phyloP scores from a whole-genome alignment of 805 yeast species.

The Candida anglica region DNA sequence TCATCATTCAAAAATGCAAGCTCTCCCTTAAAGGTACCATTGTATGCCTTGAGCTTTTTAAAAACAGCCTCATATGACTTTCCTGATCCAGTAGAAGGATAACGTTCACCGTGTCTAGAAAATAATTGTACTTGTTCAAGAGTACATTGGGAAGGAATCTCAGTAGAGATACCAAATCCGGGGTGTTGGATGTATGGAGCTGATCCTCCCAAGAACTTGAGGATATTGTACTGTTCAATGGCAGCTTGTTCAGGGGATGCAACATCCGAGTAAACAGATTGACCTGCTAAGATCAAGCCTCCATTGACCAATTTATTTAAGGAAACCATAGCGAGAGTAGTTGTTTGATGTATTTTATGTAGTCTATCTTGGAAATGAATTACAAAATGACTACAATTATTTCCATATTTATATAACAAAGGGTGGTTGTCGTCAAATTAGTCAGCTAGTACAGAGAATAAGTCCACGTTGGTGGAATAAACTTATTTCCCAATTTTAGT shows the following conservation, averaged over 20 bases:
- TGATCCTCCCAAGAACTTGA: slow-evolving; percentile 50
- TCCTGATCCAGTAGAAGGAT: slow-evolving; percentile 31
- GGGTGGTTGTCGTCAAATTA: too few relatives aligned
- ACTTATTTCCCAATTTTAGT: too few relatives aligned
- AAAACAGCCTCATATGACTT: slow-evolving; percentile 20
- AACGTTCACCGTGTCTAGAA: slow-evolving; percentile 79
- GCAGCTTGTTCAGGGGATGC: slow-evolving; percentile 40
- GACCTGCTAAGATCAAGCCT: slow-evolving; percentile 26
- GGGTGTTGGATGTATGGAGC: slow-evolving; percentile 52
- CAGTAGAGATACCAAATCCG: slow-evolving; percentile 52
- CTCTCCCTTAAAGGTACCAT: slow-evolving; percentile 41
- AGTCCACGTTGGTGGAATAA: not conserved
- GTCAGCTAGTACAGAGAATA: too few relatives aligned
- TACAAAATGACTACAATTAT: too few relatives aligned
- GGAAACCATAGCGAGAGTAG: slow-evolving; percentile 19
- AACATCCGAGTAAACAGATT: slow-evolving; percentile 22
- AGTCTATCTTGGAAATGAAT: not conserved
- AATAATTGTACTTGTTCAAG: slow-evolving; percentile 67
- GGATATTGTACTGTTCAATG: slow-evolving; percentile 42
- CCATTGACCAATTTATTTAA: slow-evolving; percentile 23
- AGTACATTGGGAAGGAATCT: slow-evolving; percentile 46
- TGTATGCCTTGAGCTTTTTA: slow-evolving; percentile 21
- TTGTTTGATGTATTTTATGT: too few relatives aligned
- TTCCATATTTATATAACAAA: too few relatives aligned
- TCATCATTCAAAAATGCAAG: slow-evolving; percentile 49